These are phyloP conservation scores for Ustilago esculenta DNA, from an alignment of 1,284 basidiomycete species.

Conservation along the genomic window DNA sequence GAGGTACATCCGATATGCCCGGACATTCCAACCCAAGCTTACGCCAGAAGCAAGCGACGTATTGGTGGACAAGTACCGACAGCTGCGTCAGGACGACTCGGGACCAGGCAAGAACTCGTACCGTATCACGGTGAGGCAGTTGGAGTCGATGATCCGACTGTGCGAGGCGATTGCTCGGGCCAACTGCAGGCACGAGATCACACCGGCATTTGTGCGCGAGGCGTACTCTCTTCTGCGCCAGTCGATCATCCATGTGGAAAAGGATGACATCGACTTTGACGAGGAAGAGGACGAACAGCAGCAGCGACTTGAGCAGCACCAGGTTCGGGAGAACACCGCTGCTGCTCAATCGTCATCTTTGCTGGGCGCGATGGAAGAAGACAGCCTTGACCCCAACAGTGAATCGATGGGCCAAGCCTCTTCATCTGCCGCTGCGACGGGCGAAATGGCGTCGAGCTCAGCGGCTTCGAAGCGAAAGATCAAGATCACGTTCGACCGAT, in stretches of 20 bases:
- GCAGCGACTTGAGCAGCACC: conserved; percentile 68
- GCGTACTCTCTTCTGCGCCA: conserved; percentile 92
- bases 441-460: conserved; percentile 22
- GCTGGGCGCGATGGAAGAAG: conserved; percentile 41
- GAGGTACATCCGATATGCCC: conserved; percentile 93
- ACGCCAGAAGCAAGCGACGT: conserved; percentile 91
- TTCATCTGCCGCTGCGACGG: conserved; percentile 55
- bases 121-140: conserved; percentile 92
- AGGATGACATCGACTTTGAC: conserved; percentile 97
- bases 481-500: conserved; percentile 94
- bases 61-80: conserved; percentile 94
- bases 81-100: conserved; percentile 89
- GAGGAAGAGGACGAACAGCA: conserved; percentile 79
- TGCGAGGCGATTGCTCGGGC: conserved; percentile 97
- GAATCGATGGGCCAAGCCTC: conserved; percentile 69
- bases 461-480: conserved; percentile 71
- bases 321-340: not conserved
- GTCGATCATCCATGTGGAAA: conserved; percentile 99
- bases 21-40: conserved; percentile 87
- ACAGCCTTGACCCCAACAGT: conserved; percentile 73
- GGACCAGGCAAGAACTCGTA: conserved; percentile 85
- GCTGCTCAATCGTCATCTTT: conserved; percentile 36
- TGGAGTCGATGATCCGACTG: conserved; percentile 96
- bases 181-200: conserved; percentile 83
- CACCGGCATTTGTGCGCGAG: conserved; percentile 89